Base-by-base conservation (phyloP, 495 filamentous ascomycete species). In the Penicillium manginii region DNA sequence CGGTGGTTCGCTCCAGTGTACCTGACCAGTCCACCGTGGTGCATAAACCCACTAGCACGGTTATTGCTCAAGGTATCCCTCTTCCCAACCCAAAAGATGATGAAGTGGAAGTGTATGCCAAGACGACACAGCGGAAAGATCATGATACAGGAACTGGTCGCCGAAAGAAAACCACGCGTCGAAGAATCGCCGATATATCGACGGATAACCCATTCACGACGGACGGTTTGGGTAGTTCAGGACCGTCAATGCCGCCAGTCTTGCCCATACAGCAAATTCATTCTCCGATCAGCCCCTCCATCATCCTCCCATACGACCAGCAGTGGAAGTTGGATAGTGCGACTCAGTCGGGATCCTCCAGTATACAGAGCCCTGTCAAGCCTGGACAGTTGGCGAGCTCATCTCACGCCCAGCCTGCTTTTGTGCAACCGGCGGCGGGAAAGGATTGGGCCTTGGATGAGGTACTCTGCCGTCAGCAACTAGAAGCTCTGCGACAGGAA, bases 121-220 rank as follows among this genome's bases (percentile, higher is more conserved):
- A 80, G 80, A 26, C 57, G 55, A 9, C 74, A 69, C 53, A 52
- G 26, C 60, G 50, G 29, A 70, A 60, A 53, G 77, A 76, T 23
- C 46, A 43, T 51, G 71, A 71, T 9, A 66, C 71, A n/a, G 74
- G 70, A 14, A 70, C 74, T 50, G 72, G 64, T 29, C 77, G 80
- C 61, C 75, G 76, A 19, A 81, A 77, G 61, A 87, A 81, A 70
- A 74, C 59, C 31, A 70, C 80, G 19, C 90, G 91, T 61, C 84
- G 91, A 57, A 83, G 91, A 56, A 92, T 96, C 55, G 88, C 96
- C 32, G 90, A 96, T 69, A 80, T 91, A n/a, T 87, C 90, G 39
- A 83, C 80, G 15, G 84, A 81, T 59, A 86, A 88, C 32, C 81
- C 70, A n/a, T 68, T 67, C 31, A 60, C 49, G 31, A 54, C 69